These are phyloP conservation scores for Colletotrichum chlorophyti DNA, from an alignment of 2,329 filamentous ascomycete genomes.

Conservation along the genomic window DNA sequence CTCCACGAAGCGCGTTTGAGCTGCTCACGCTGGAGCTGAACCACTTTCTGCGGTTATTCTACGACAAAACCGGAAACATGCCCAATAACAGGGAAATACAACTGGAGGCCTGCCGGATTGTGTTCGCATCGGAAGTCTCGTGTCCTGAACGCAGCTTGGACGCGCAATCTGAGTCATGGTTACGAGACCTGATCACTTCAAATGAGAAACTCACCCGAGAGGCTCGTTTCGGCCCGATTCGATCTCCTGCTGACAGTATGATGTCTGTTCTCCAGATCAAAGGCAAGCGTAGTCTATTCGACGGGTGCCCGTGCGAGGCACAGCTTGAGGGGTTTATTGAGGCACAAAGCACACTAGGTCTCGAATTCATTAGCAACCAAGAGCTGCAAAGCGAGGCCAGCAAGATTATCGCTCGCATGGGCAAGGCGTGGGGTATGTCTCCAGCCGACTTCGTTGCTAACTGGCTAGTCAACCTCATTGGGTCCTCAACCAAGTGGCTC, in stretches of 20 bases:
- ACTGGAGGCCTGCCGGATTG: conserved; percentile 34
- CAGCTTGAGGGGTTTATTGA: conserved; percentile 20
- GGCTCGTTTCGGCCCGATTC: conserved; percentile 34
- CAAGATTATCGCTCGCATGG: conserved; percentile 21
- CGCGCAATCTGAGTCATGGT: conserved; percentile 27
- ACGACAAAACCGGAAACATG: conserved; percentile 29
- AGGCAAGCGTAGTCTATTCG: conserved; percentile 35
- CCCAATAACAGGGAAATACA: conserved; percentile 33
- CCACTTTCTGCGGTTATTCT: conserved; percentile 34
- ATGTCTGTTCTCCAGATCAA: conserved; percentile 35
- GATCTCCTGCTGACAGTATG: conserved; percentile 31
- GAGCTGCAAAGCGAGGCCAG: conserved; percentile 31
- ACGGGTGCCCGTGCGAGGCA: conserved; percentile 34
- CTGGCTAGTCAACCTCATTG: conserved; percentile 19
- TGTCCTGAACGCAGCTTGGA: background rate
- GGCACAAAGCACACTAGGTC: background rate
- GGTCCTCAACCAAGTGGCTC: conserved; percentile 20
- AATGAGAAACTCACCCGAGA: conserved; percentile 15
- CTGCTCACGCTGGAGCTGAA: conserved; percentile 43
- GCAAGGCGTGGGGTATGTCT: conserved; percentile 14
- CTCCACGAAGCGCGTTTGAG: conserved; percentile 39
- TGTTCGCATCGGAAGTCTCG: conserved; percentile 35
- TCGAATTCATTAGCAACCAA: conserved; percentile 8
- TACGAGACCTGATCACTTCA: conserved; percentile 34
- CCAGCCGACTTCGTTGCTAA: conserved; percentile 20